These are phyloP conservation scores for Zasmidium angulare DNA, from an alignment of 2,329 filamentous ascomycete species.

Conservation along the genomic window DNA sequence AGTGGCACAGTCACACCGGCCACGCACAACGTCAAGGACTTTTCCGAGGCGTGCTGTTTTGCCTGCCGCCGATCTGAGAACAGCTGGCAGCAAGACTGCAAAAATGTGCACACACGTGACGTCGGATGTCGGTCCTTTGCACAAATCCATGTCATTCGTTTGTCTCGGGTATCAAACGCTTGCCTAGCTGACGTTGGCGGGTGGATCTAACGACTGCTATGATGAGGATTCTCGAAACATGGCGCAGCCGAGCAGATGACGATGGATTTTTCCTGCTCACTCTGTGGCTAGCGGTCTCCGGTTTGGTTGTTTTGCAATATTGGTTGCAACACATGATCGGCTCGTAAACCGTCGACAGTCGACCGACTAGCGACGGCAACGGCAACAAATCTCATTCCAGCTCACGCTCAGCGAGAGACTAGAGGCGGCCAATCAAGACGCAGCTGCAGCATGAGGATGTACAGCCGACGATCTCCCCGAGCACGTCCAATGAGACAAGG, in stretches of 20 bases:
- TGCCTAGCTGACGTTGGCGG: constrained; percentile 2
- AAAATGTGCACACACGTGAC: constrained; percentile 3
- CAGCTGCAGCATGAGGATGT: constrained; percentile 5
- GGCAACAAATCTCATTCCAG: constrained; percentile 4
- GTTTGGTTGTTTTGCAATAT: constrained; percentile 14
- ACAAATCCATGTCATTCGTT: neutral
- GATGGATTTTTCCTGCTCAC: neutral
- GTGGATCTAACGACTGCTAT: neutral
- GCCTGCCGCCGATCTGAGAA: constrained; percentile 9
- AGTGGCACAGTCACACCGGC: constrained; percentile 21
- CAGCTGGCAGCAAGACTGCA: neutral
- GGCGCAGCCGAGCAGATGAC: constrained; percentile 6
- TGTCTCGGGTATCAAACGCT: constrained; percentile 9
- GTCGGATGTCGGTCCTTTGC: neutral
- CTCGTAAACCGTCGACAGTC: neutral
- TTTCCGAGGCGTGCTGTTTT: constrained; percentile 9
- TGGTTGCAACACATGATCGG: constrained; percentile 16
- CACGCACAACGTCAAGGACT: constrained; percentile 10
- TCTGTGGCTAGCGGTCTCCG: constrained; percentile 4
- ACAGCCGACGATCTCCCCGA: constrained; percentile 14
- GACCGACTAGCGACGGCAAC: neutral
- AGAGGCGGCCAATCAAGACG: constrained; percentile 9
- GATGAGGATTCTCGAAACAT: constrained; percentile 13
- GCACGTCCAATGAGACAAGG: neutral
- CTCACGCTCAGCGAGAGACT: constrained; percentile 2